phyloP scores from a whole-genome alignment of 1,284 basidiomycete genomes.

The Cutaneotrichosporon spelunceum region DNA sequence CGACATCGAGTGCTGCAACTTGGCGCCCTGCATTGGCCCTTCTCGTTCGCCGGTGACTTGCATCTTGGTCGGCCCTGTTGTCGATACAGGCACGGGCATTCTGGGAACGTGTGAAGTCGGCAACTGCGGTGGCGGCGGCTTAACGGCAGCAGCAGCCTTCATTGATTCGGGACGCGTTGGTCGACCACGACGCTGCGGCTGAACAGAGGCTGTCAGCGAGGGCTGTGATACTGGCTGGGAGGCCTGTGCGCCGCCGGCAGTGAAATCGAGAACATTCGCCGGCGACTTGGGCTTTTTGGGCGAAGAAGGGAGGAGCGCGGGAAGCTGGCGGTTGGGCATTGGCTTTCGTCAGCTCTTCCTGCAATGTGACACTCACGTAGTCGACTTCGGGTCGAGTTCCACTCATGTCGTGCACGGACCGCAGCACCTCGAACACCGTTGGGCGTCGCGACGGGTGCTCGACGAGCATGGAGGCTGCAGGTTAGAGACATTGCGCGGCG shows the following conservation, averaged over 20 bases:
- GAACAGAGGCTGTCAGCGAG: constrained; percentile 35
- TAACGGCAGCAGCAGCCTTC: constrained; percentile 5
- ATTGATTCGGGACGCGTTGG: constrained; percentile 37
- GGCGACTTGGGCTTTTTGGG: constrained; percentile 8
- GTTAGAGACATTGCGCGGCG: constrained; percentile 13
- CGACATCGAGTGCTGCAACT: constrained; percentile 10
- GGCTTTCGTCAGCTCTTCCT: constrained; percentile 1
- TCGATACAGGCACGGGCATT: neutral
- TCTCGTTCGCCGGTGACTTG: constrained; percentile 39
- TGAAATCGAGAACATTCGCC: constrained; percentile 50
- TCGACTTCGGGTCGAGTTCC: constrained; percentile 75
- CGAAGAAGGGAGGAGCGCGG: constrained; percentile 4
- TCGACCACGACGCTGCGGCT: constrained; percentile 49
- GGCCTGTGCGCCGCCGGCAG: constrained; percentile 18
- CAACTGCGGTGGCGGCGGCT: neutral
- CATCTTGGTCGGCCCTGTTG: constrained; percentile 16
- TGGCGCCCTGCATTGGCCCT: constrained; percentile 1
- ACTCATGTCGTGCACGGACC: constrained; percentile 71
- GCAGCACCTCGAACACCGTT: constrained; percentile 72
- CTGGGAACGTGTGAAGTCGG: neutral
- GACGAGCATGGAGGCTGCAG: constrained; percentile 74
- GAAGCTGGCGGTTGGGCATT: constrained; percentile 9
- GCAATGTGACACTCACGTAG: constrained; percentile 52
- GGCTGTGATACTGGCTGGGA: constrained; percentile 29
- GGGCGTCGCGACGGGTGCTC: constrained; percentile 81